Evolutionary conservation across 1,284 basidiomycete species (phyloP), one percentile per base, ranked within the genome.

Genomic region (Ganoderma sinense): DNA sequence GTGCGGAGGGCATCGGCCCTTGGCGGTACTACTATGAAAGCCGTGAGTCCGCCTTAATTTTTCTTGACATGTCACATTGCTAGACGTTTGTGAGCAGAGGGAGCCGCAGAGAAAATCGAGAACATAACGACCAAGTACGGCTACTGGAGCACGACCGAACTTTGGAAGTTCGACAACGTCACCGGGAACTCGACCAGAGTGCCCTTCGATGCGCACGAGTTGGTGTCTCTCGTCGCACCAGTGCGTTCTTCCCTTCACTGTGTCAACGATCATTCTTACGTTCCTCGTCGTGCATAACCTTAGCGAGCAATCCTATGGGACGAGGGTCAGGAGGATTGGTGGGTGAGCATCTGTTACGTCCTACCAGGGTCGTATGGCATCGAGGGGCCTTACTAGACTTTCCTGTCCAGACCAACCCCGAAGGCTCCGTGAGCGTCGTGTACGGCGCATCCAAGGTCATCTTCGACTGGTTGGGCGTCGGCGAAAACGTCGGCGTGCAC

Each of bases 271-370:
- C 20, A 23, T 14, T 16, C 45, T 1, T 2, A 39, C 3, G 2
- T 39, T 20, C 4, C 31, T 23, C 16, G 20, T 31, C 18, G 29
- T 3, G 23, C n/a, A 20, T 20, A 41, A 20, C 39, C 40, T 7
- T 31, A 72, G 71, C 71, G 71, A 2, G 71, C 71, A 11, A 67
- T 72, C n/a, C 68, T 72, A 6, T 72, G 71, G 71, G 71, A 72
- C 33, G 71, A 72, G 59, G 71, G 71, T 1, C 59, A 69, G 23
- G 68, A 69, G 23, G 71, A 72, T 39, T 72, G 68, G 68, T 72
- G 71, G 71, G 71, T 68, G 18, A 69, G 71, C 66, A 26, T 31
- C 31, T 36, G 16, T 43, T n/a, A n/a, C n/a, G n/a, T n/a, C n/a
- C n/a, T n/a, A n/a, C n/a, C n/a, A n/a, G n/a, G n/a, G n/a, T n/a